Evolutionary conservation across 179 eudicot species (phyloP), one percentile per base, ranked within the genome.

Genomic region (Camellia oleifera): DNA sequence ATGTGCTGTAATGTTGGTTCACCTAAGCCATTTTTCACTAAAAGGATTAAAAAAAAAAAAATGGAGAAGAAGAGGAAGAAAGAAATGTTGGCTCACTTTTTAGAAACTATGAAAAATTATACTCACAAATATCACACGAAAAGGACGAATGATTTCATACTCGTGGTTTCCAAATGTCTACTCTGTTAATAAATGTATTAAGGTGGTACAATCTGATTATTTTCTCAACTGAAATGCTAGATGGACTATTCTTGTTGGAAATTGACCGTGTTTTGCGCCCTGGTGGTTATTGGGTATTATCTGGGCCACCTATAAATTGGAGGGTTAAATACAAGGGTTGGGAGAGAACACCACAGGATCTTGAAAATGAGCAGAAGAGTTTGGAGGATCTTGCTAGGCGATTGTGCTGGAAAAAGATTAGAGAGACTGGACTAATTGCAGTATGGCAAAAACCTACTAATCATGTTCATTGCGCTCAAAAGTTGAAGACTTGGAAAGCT

Each of bases 251-350:
- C 80, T 82, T 93, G 83, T 57, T 88, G 82, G 97, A 93, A 82
- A 84, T 93, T n/a, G 95, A 93, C 77, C 90, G 97, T 10, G 82
- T 93, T 66, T 84, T 93, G 77, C 89, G 92, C 7, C 97, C 97
- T 18, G 97, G 97, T 78, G 96, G 97, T 18, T 93, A 91, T 72
- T 93, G 92, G 92, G 91, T 93, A 72, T 72, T 93, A 77, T 93
- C 97, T 5, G 97, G 97, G 54, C 95, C 93, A 8, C 95, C 97
- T 64, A 91, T 91, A 69, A 80, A 78, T 56, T 91, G 95, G 95
- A 86, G 81, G 79, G 69, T 17, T 14, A 77, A 80, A 70, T 91
- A 83, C 78, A 85, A 87, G 71, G 90, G 89, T 20, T 88, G 93
- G 90, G 74, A 88, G 69, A 88, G 93, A 86, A 63, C 83, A 46